A percentile compares a stretch with the other conserved stretches of the same genome.
phyloP scores from a whole-genome alignment of 2,329 filamentous ascomycete species.

The Claviceps arundinis region DNA sequence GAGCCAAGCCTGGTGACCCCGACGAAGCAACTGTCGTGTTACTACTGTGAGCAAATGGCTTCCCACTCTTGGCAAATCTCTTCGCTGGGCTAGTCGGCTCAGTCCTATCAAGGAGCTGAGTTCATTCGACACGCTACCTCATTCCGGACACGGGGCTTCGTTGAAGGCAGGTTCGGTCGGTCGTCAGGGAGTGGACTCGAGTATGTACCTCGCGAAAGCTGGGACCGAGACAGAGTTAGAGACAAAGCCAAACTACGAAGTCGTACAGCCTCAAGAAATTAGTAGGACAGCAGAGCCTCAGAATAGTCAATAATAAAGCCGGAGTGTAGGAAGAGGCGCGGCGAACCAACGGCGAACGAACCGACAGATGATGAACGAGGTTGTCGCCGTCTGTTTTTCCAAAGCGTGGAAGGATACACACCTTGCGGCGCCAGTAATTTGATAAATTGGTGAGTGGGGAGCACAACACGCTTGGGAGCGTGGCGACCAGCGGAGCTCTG shows the following conservation, averaged over 20 bases:
- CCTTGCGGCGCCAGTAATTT: conserved; percentile 2
- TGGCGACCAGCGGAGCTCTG: conserved; percentile 6
- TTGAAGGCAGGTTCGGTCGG: neutral
- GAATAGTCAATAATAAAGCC: neutral
- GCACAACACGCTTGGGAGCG: neutral
- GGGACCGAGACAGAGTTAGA: neutral
- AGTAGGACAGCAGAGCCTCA: neutral
- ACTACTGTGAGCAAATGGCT: conserved; percentile 10
- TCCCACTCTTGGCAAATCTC: conserved; percentile 12
- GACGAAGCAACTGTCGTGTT: conserved; percentile 11
- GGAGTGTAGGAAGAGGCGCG: neutral
- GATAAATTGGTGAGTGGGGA: conserved; percentile 2
- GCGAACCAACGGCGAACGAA: neutral
- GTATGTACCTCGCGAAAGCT: neutral
- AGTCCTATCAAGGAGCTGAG: conserved; percentile 51
- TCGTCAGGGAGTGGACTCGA: neutral
- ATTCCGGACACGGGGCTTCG: conserved; percentile 29
- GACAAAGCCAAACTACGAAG: neutral
- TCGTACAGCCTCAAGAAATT: neutral
- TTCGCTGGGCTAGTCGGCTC: conserved; percentile 22
- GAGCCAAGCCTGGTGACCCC: conserved; percentile 10
- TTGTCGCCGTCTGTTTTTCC: conserved; percentile 5
- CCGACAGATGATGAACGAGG: conserved; percentile 1
- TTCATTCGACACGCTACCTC: conserved; percentile 41
- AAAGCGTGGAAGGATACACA: conserved; percentile 1